A percentile compares a stretch with the other conserved stretches of the same genome.
These are phyloP conservation scores for Tulasnella calospora DNA, from an alignment of 768 basidiomycete genomes.

Conservation along the genomic window DNA sequence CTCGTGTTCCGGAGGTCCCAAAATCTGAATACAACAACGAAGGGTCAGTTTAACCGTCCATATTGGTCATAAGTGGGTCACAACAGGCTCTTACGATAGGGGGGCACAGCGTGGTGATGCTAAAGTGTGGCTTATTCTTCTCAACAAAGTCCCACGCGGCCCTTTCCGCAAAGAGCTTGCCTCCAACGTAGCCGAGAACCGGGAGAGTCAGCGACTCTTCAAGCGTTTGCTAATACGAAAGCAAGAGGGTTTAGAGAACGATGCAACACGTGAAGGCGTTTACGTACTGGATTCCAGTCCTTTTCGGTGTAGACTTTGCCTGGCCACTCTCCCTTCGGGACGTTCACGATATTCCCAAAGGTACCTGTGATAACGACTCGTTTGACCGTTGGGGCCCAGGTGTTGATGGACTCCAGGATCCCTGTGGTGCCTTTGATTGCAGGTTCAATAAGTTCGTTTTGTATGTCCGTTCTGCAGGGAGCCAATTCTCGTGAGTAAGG, in stretches of 20 bases:
- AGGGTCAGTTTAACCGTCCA: too few relatives aligned
- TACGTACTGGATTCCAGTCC: slow-evolving; percentile 30
- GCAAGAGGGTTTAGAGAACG: not conserved
- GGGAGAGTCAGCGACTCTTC: not conserved
- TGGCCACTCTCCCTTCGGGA: not conserved
- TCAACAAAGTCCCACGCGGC: slow-evolving; percentile 51
- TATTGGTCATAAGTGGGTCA: slow-evolving; percentile 40
- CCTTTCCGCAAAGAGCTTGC: slow-evolving; percentile 62
- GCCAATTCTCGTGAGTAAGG: too few relatives aligned
- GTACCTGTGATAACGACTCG: slow-evolving; percentile 33
- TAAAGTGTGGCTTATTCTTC: slow-evolving; percentile 41
- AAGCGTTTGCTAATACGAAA: not conserved
- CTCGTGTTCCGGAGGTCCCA: slow-evolving; percentile 26
- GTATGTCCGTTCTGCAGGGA: not conserved
- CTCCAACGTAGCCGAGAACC: slow-evolving; percentile 55
- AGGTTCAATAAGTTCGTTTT: too few relatives aligned
- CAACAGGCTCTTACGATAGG: too few relatives aligned
- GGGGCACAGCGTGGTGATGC: slow-evolving; percentile 54
- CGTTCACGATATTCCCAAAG: slow-evolving; percentile 30
- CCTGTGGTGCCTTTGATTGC: slow-evolving; percentile 30
- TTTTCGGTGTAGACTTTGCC: slow-evolving; percentile 29
- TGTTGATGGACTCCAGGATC: slow-evolving; percentile 27
- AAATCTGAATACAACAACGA: not conserved
- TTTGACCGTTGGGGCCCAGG: slow-evolving; percentile 29
- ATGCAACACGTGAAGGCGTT: too few relatives aligned